These are phyloP conservation scores for Penicillium goetzii DNA, from an alignment of 495 filamentous ascomycete genomes.

Conservation along the genomic window DNA sequence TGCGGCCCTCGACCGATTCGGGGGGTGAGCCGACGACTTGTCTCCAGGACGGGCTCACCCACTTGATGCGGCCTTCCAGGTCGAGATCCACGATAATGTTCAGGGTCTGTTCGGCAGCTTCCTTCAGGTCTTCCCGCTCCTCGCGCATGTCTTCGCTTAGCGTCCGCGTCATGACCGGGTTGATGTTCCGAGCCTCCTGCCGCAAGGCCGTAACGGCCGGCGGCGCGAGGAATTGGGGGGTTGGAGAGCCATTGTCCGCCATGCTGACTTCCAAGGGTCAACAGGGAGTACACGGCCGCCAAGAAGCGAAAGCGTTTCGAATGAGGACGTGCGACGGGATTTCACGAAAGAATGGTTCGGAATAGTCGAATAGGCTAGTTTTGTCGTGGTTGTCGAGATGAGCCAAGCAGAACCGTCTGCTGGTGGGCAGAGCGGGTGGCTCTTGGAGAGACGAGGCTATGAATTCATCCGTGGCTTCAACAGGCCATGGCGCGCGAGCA, in stretches of 20 bases:
- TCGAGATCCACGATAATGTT: conserved; percentile 95
- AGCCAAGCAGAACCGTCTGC: conserved; percentile 52
- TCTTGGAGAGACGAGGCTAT: conserved; percentile 44
- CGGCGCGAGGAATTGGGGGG: conserved; percentile 50
- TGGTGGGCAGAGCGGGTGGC: conserved; percentile 51
- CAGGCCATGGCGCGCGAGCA: conserved; percentile 43
- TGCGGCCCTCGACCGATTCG: conserved; percentile 71
- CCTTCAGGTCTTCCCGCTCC: conserved; percentile 88
- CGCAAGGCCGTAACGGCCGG: conserved; percentile 58
- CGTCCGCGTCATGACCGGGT: conserved; percentile 59
- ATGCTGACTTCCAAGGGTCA: conserved; percentile 38
- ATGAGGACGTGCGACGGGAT: background rate
- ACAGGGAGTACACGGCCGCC: background rate
- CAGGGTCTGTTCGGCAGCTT: conserved; percentile 93
- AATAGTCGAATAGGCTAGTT: background rate
- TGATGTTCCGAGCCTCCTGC: conserved; percentile 52
- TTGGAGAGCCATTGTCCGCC: conserved; percentile 48
- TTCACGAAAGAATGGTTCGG: conserved; percentile 11
- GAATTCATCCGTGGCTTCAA: conserved; percentile 52
- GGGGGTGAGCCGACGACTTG: conserved; percentile 84
- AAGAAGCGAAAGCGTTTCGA: background rate
- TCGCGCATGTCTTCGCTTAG: conserved; percentile 70
- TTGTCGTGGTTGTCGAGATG: conserved; percentile 17
- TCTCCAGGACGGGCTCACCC: conserved; percentile 97
- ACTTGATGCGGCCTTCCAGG: conserved; percentile 83